Base-by-base conservation (phyloP, 495 filamentous ascomycete genomes). In the Penicillium longicatenatum region DNA sequence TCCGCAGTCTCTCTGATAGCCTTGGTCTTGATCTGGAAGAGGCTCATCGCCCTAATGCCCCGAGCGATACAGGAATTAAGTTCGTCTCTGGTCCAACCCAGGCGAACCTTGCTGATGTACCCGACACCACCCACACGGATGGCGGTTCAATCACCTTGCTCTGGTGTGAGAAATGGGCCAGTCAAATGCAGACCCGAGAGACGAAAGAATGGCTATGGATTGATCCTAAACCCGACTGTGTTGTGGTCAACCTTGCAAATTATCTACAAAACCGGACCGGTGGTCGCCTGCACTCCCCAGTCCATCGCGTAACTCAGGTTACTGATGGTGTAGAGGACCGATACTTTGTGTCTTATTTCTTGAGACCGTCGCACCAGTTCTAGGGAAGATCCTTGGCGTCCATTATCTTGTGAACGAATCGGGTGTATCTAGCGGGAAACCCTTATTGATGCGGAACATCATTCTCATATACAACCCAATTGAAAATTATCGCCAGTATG, bases 201-300 rank as follows among this genome's bases (percentile, higher is more conserved):
- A 62, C 50, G 11, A 59, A 58, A 24, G 55, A 58, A 39, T 58
- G 55, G 55, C 19, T 61, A 57, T 61, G 59, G 59, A 57, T 61
- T 12, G 47, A 61, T 20, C 57, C 66, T 11, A 55, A 55, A 31
- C 54, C 31, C 19, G 58, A 55, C 19, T 65, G 63, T 52, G 65
- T 59, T 21, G 26, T 71, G 30, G 52, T 73, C 44, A 73, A 73
- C 53, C 31, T 73, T 33, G 70, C 55, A 16, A 55, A 73, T 52
- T 58, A 65, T 39, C 46, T 73, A 29, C 60, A 68, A 56, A 45
- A 43, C 20, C 44, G 67, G 33, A 67, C 66, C 12, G 68, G 58
- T 11, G 58, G 58, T 16, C 56, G 51, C 26, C 52, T 73, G 16
- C 60, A 59, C 29, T 68, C 66, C 6, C 64, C 59, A 35, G 42